Percentiles rank a stretch among this genome's conserved stretches.
Evolutionary conservation across 2,329 filamentous ascomycete species (phyloP).

Genomic region (Gnomoniopsis smithogilvyi): DNA sequence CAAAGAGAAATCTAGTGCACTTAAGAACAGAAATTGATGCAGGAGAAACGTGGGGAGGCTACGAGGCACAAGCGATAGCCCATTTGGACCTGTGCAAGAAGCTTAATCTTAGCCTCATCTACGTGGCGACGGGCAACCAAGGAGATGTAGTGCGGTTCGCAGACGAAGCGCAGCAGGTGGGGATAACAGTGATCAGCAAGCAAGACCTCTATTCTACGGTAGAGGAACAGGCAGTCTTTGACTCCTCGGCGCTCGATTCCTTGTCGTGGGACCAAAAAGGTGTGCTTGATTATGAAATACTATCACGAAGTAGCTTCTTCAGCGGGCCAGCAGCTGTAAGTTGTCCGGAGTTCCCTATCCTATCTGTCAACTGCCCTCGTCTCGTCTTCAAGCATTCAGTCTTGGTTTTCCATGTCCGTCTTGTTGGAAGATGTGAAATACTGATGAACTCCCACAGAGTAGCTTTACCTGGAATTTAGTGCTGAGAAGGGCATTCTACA

Average conservation of each 20-base stretch:
- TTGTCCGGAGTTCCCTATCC: background rate
- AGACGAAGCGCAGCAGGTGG: background rate
- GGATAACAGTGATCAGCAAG: constrained; percentile 6
- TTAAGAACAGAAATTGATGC: constrained; percentile 14
- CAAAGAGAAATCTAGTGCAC: background rate
- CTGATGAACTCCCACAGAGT: background rate
- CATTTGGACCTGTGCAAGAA: background rate
- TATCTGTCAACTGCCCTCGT: no score
- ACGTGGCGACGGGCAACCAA: constrained; percentile 5
- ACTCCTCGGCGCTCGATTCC: background rate
- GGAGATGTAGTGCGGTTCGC: background rate
- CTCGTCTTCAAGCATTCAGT: no score
- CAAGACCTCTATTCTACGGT: background rate
- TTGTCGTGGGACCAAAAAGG: constrained; percentile 10
- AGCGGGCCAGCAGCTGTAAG: background rate
- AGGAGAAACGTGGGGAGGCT: background rate
- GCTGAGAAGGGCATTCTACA: constrained; percentile 3
- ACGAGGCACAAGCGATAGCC: background rate
- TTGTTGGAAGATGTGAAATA: background rate
- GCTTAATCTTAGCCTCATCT: constrained; percentile 1
- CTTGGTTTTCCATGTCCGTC: background rate
- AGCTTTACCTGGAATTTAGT: constrained; percentile 11
- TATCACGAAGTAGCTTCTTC: constrained; percentile 7
- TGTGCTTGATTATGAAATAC: constrained; percentile 5
- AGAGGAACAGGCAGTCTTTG: background rate